phyloP scores from a whole-genome alignment of 441 rosid genomes.

The Eruca vesicaria region DNA sequence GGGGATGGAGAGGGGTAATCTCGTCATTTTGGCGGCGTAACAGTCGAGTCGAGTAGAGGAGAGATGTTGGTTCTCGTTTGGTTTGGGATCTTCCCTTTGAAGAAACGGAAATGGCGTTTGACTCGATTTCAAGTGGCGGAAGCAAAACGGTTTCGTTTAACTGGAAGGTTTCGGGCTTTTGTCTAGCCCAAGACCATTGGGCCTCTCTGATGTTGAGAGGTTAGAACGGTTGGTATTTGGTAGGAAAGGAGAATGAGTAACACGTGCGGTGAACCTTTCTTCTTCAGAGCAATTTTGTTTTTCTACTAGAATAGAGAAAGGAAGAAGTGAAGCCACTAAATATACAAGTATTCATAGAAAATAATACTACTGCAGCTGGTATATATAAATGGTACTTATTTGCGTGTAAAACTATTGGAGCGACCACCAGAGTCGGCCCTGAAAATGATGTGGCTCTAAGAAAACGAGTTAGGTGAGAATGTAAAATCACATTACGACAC shows the following conservation, averaged over 20 bases:
- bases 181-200: not conserved
- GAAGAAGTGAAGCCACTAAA: not conserved
- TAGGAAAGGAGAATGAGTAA: conserved; percentile 4
- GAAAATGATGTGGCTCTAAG: not conserved
- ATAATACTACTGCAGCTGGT: not conserved
- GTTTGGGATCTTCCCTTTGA: not conserved
- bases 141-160: not conserved
- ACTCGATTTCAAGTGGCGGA: not conserved
- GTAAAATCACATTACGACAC: not conserved
- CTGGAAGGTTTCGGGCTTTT: not conserved
- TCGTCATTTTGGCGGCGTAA: conserved; percentile 19
- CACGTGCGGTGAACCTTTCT: conserved; percentile 28
- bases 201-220: not conserved
- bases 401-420: not conserved
- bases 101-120: conserved; percentile 13
- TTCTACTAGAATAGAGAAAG: not conserved
- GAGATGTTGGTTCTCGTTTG: conserved; percentile 15
- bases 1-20: conserved; percentile 15
- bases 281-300: not conserved
- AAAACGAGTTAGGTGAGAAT: conserved; percentile 13
- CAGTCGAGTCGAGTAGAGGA: conserved; percentile 12
- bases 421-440: not conserved
- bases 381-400: not conserved
- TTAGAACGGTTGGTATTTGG: not conserved
- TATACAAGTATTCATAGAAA: not conserved